phyloP scores from a whole-genome alignment of 805 yeast species.

The Wickerhamomyces strasburgensis region DNA sequence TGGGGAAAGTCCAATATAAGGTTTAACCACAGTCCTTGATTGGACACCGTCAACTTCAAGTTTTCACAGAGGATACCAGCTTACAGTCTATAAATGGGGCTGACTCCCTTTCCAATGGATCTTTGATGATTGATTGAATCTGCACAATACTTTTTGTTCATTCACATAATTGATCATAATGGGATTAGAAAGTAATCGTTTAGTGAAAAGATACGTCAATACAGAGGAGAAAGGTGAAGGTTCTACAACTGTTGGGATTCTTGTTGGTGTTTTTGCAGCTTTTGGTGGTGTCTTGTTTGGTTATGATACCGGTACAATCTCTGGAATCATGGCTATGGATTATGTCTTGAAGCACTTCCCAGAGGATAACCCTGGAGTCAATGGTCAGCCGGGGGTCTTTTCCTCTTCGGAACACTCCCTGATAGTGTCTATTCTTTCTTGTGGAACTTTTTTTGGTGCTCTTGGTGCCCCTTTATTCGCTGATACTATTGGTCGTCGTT shows the following conservation, averaged over 20 bases:
- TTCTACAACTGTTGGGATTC: slow-evolving; percentile 42
- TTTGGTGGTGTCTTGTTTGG: slow-evolving; percentile 66
- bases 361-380: slow-evolving; percentile 28
- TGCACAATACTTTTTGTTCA: not conserved
- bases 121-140: too few relatives aligned
- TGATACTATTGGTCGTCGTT: slow-evolving; percentile 53
- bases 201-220: slow-evolving; percentile 35
- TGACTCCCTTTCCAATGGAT: too few relatives aligned
- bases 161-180: slow-evolving; percentile 1
- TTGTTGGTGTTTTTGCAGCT: slow-evolving; percentile 59
- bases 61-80: too few relatives aligned
- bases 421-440: slow-evolving; percentile 67
- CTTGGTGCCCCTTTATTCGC: slow-evolving; percentile 53
- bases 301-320: slow-evolving; percentile 64
- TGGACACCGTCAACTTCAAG: too few relatives aligned
- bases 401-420: slow-evolving; percentile 48
- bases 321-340: slow-evolving; percentile 62
- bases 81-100: too few relatives aligned
- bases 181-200: slow-evolving; percentile 25
- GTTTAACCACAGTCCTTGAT: too few relatives aligned
- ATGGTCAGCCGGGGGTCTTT: slow-evolving; percentile 33
- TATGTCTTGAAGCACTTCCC: slow-evolving; percentile 46
- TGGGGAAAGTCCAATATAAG: too few relatives aligned
- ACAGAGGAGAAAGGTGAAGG: slow-evolving; percentile 45
- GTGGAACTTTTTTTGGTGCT: slow-evolving; percentile 70